A percentile compares a stretch with the other conserved stretches of the same genome.
These are phyloP conservation scores for Fusarium poae DNA, from an alignment of 2,329 filamentous ascomycete genomes.

Conservation along the genomic window DNA sequence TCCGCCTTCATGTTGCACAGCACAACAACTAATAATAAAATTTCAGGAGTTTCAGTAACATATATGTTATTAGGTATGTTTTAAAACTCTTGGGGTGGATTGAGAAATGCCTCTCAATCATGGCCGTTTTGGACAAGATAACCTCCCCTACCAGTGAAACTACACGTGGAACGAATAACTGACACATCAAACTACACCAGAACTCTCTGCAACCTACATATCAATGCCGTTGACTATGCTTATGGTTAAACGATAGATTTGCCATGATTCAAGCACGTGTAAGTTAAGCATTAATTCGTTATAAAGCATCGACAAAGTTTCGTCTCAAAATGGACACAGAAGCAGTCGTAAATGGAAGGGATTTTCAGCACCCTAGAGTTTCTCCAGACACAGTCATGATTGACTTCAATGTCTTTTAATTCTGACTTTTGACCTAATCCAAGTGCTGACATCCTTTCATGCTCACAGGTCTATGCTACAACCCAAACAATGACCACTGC, in stretches of 20 bases:
- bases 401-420: accelerated
- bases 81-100: accelerated
- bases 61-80: too few species aligned
- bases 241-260: not conserved
- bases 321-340: not conserved
- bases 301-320: not conserved
- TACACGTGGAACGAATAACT: not conserved
- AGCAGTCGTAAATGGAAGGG: too few species aligned
- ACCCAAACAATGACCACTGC: not conserved
- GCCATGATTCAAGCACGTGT: not conserved
- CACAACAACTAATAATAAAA: too few species aligned
- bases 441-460: not conserved
- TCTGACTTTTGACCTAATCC: not conserved
- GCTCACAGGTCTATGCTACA: not conserved
- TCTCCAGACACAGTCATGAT: not conserved
- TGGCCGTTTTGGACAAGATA: too few species aligned
- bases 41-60: too few species aligned
- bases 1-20: not conserved
- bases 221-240: not conserved
- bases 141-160: not conserved
- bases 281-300: not conserved
- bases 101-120: accelerated
- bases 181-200: not conserved
- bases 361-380: not conserved
- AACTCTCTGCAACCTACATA: not conserved